These are phyloP conservation scores for Emericellopsis cladophorae DNA, from an alignment of 2,329 filamentous ascomycete species.

Conservation along the genomic window DNA sequence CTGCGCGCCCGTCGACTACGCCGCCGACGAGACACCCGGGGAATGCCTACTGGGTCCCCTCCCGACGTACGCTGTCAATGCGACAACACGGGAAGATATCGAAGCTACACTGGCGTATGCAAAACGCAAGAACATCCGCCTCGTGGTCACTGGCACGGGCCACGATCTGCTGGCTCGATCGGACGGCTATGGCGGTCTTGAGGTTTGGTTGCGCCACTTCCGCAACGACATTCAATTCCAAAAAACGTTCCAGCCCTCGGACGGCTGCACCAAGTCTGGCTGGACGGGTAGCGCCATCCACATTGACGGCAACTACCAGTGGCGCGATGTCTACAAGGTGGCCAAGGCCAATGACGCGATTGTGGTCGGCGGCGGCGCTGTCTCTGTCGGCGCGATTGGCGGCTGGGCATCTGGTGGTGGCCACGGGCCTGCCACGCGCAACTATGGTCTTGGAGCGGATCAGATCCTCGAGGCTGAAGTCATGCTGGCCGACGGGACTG, in stretches of 20 bases:
- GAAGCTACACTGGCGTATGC: slow-evolving; percentile 29
- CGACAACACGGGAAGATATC: slow-evolving; percentile 7
- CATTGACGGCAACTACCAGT: slow-evolving; percentile 19
- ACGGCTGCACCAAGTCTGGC: slow-evolving; percentile 9
- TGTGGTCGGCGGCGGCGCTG: slow-evolving; percentile 18
- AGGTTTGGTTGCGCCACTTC: slow-evolving; percentile 18
- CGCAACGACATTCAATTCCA: slow-evolving; percentile 16
- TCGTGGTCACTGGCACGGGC: slow-evolving; percentile 28
- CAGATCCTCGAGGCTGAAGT: slow-evolving; percentile 28
- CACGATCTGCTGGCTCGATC: slow-evolving; percentile 25
- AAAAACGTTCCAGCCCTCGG: slow-evolving; percentile 8
- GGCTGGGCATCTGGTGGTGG: slow-evolving; percentile 27
- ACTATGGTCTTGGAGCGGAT: slow-evolving; percentile 29
- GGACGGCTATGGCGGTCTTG: slow-evolving; percentile 17
- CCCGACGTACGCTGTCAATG: slow-evolving; percentile 12
- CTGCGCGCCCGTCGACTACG: slow-evolving; percentile 12
- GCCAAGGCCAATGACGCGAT: slow-evolving; percentile 16
- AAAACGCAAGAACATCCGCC: slow-evolving; percentile 16
- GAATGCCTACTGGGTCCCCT: slow-evolving; percentile 9
- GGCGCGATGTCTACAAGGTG: slow-evolving; percentile 17
- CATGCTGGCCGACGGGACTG: slow-evolving; percentile 20
- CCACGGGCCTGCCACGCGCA: slow-evolving; percentile 21
- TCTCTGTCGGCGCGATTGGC: slow-evolving; percentile 15
- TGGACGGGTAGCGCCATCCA: slow-evolving; percentile 20
- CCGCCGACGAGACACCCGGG: slow-evolving; percentile 4